Evolutionary conservation across 345 rosid genomes (phyloP).

Genomic region (Sonneratia caseolaris): DNA sequence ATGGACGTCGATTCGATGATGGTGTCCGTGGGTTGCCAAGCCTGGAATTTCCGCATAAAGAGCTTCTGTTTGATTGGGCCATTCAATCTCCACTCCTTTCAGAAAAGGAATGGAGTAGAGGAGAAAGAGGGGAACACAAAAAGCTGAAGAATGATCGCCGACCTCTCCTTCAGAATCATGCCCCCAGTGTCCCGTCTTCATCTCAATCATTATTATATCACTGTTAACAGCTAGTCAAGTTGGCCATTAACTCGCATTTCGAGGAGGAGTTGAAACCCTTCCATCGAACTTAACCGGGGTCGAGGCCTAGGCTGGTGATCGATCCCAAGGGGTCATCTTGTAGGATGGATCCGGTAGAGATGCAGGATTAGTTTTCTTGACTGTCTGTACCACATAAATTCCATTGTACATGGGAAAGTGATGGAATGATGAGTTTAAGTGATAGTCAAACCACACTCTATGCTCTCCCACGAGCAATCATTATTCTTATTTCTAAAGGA

Average conservation of each 20-base stretch:
- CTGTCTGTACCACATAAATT: background rate
- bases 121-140: background rate
- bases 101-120: background rate
- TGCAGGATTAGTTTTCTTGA: too few relatives aligned
- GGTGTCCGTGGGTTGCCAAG: background rate
- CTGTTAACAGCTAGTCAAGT: background rate
- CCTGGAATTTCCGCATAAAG: background rate
- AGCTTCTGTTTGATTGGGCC: background rate
- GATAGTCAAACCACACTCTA: constrained; percentile 27
- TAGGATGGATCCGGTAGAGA: too few relatives aligned
- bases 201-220: background rate
- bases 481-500: constrained; percentile 9
- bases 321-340: too few relatives aligned
- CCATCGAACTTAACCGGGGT: too few relatives aligned
- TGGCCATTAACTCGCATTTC: background rate
- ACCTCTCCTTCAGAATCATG: background rate
- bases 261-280: background rate
- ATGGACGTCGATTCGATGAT: background rate
- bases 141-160: background rate
- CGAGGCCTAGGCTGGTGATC: too few relatives aligned
- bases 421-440: background rate
- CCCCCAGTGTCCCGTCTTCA: background rate
- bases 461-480: constrained; percentile 24
- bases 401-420: background rate
- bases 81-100: constrained; percentile 1